These are phyloP conservation scores for Anacardium occidentale DNA, from an alignment of 345 rosid species.

Conservation along the genomic window DNA sequence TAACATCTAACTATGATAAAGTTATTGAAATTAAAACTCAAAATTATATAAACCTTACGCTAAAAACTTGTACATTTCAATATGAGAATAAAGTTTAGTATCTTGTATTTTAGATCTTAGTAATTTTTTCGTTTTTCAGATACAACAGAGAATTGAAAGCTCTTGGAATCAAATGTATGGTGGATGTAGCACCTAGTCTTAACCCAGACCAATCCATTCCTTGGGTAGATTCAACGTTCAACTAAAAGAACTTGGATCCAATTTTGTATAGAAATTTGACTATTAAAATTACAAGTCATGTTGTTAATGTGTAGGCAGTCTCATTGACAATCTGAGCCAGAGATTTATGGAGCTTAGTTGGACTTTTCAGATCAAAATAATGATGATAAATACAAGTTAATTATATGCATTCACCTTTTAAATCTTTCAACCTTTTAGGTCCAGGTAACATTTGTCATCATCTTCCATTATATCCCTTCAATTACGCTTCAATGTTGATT, in stretches of 20 bases:
- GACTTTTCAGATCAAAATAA: neutral
- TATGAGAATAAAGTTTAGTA: too few relatives aligned
- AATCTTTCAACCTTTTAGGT: neutral
- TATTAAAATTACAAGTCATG: neutral
- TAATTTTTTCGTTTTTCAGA: too few relatives aligned
- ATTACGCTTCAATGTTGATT: neutral
- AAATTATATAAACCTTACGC: too few relatives aligned
- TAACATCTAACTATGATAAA: too few relatives aligned
- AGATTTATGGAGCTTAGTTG: too few relatives aligned
- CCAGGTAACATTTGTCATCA: constrained; percentile 5
- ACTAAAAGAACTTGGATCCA: neutral
- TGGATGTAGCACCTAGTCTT: neutral
- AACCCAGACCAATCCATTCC: too few relatives aligned
- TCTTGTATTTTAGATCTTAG: too few relatives aligned
- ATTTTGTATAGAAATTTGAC: neutral
- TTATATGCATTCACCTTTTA: neutral
- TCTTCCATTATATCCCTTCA: neutral
- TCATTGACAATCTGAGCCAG: neutral
- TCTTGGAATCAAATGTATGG: too few relatives aligned
- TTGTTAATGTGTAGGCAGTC: neutral
- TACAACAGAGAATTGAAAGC: too few relatives aligned
- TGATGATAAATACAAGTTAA: too few relatives aligned
- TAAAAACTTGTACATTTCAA: too few relatives aligned
- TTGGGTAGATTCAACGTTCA: constrained; percentile 2
- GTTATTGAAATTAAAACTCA: too few relatives aligned